These are phyloP conservation scores for Thelonectria rubi DNA, from an alignment of 2,329 filamentous ascomycete genomes.

Conservation along the genomic window DNA sequence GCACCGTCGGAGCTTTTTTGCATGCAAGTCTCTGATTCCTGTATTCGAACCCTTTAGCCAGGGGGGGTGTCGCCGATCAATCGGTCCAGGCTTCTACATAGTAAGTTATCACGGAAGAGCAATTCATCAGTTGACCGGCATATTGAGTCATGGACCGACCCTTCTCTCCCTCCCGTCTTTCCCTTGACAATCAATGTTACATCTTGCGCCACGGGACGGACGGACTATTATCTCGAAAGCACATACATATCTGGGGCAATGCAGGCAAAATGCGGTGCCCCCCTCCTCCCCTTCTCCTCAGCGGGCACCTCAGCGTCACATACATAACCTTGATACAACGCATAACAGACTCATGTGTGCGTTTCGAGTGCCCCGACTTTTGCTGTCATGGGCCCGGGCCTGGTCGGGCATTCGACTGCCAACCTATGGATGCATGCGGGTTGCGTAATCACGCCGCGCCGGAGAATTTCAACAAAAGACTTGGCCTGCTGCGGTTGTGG, in stretches of 20 bases:
- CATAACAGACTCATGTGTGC: slow-evolving; percentile 1
- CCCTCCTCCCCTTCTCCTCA: no score
- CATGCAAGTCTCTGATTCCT: not conserved
- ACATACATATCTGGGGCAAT: no score
- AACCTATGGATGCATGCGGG: slow-evolving; percentile 1
- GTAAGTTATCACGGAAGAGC: no score
- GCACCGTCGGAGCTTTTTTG: slow-evolving; percentile 23
- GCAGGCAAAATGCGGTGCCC: no score
- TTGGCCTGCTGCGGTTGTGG: no score
- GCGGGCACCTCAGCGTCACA: no score
- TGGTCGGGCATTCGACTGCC: not conserved
- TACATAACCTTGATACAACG: slow-evolving; percentile 13
- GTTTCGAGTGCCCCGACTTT: slow-evolving; percentile 1
- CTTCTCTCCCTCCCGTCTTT: not conserved
- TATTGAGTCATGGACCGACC: slow-evolving; percentile 7
- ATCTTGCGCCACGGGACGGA: not conserved
- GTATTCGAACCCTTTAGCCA: not conserved
- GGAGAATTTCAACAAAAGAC: slow-evolving; percentile 22
- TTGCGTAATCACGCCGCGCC: slow-evolving; percentile 8
- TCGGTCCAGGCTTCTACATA: slow-evolving; percentile 7
- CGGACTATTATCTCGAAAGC: no score
- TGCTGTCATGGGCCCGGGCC: not conserved
- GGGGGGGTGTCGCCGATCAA: slow-evolving; percentile 17
- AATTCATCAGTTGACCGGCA: slow-evolving; percentile 17
- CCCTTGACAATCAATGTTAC: slow-evolving; percentile 5